phyloP scores from a whole-genome alignment of 495 filamentous ascomycete species.

The Talaromyces proteolyticus region DNA sequence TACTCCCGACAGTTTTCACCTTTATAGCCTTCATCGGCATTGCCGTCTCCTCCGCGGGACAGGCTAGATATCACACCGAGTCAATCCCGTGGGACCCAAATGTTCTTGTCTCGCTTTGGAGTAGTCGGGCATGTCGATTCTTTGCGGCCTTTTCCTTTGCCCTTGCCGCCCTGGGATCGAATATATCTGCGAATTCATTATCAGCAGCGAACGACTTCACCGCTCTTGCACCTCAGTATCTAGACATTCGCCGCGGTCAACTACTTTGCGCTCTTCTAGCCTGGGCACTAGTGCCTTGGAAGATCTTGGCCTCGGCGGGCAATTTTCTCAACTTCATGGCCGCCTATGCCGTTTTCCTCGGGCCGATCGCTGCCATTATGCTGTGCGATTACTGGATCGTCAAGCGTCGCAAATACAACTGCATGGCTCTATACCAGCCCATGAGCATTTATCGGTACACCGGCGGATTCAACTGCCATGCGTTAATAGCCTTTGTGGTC shows the following conservation, averaged over 20 bases:
- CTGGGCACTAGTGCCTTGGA: constrained; percentile 60
- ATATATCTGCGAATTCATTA: constrained; percentile 62
- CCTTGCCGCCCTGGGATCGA: constrained; percentile 41
- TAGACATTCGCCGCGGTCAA: constrained; percentile 61
- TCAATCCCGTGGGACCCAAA: constrained; percentile 41
- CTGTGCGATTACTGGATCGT: constrained; percentile 64
- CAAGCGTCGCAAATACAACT: constrained; percentile 53
- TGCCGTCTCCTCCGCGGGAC: constrained; percentile 38
- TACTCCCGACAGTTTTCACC: constrained; percentile 43
- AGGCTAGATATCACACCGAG: constrained; percentile 29
- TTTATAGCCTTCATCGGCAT: constrained; percentile 46
- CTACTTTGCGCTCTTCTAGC: constrained; percentile 53
- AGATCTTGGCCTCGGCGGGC: constrained; percentile 52
- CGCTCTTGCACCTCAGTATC: constrained; percentile 49
- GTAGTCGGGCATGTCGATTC: constrained; percentile 46
- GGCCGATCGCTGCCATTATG: constrained; percentile 63
- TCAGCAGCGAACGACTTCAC: constrained; percentile 61
- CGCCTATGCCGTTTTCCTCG: constrained; percentile 64
- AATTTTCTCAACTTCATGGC: constrained; percentile 59
- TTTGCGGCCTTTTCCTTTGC: constrained; percentile 44
- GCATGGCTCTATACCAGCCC: constrained; percentile 42
- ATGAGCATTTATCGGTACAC: constrained; percentile 47
- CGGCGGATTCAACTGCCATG: constrained; percentile 60
- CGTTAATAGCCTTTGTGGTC: constrained; percentile 56
- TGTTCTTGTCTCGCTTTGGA: constrained; percentile 36